phyloP scores from a whole-genome alignment of 495 filamentous ascomycete genomes.

The Coniosporium apollinis region DNA sequence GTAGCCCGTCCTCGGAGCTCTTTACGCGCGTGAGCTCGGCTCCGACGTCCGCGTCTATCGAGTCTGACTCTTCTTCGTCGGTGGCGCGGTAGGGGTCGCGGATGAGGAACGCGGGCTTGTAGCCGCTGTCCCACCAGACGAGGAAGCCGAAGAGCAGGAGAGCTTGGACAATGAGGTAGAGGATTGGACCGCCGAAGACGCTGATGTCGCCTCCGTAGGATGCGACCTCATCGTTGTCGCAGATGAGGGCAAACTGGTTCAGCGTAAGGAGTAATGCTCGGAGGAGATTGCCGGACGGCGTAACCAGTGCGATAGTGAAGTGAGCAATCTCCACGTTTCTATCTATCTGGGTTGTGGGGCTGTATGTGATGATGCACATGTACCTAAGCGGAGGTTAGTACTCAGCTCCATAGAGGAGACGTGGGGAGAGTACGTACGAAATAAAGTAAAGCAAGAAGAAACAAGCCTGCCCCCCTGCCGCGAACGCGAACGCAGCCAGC shows the following conservation, averaged over 20 bases:
- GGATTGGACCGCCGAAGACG: constrained; percentile 62
- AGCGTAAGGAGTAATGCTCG: constrained; percentile 55
- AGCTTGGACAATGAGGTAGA: constrained; percentile 56
- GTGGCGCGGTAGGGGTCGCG: constrained; percentile 15
- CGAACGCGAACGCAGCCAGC: constrained; percentile 56
- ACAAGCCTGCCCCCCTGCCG: constrained; percentile 52
- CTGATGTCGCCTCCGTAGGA: constrained; percentile 52
- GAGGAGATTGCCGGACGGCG: constrained; percentile 51
- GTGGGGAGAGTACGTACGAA: constrained; percentile 2
- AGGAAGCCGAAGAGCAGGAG: constrained; percentile 48
- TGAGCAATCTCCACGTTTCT: constrained; percentile 41
- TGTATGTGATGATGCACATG: constrained; percentile 42
- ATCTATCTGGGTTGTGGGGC: constrained; percentile 43
- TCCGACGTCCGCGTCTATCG: constrained; percentile 29
- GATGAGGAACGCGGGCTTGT: constrained; percentile 30
- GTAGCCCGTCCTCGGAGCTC: constrained; percentile 44
- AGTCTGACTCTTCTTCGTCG: constrained; percentile 30
- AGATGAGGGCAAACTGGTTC: constrained; percentile 62
- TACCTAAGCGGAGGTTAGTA: not conserved
- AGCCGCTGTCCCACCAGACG: constrained; percentile 55
- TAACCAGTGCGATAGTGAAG: constrained; percentile 48
- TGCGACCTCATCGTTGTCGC: constrained; percentile 40
- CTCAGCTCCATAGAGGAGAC: not conserved
- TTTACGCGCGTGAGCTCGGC: constrained; percentile 32
- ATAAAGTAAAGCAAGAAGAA: constrained; percentile 65